Conservation (phyloP, 192 early-diverging fungal species). For the Phycomyces blakesleeanus region DNA sequence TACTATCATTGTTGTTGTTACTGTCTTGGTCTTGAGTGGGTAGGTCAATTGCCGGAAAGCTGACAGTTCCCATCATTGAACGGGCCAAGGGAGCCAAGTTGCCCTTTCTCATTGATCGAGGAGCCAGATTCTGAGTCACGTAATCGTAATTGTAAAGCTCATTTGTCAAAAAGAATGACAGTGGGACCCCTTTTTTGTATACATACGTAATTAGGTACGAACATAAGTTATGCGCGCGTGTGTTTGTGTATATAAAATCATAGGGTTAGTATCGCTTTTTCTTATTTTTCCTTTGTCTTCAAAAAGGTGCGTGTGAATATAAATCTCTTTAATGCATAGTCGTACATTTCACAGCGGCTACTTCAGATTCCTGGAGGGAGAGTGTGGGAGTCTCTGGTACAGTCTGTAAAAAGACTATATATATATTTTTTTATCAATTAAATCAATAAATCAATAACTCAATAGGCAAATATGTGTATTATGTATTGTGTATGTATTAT, state of each 20-base stretch:
- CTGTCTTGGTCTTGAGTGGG: slow-evolving; percentile 10
- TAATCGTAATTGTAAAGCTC: slow-evolving; percentile 3
- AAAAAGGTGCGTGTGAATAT: background rate
- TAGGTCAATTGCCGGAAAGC: slow-evolving; percentile 24
- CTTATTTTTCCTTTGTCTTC: no score
- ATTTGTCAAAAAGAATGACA: slow-evolving; percentile 22
- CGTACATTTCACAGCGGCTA: slow-evolving; percentile 31
- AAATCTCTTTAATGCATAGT: no score
- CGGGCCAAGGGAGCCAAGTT: background rate
- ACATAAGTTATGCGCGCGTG: background rate
- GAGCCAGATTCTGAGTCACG: slow-evolving; percentile 9
- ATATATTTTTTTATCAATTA: no score
- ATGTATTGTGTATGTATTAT: no score
- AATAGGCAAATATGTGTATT: no score
- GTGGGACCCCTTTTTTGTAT: slow-evolving; percentile 23
- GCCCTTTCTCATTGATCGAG: background rate
- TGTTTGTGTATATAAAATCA: no score
- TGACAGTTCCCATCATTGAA: slow-evolving; percentile 19
- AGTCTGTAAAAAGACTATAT: slow-evolving; percentile 32
- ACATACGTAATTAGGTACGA: background rate
- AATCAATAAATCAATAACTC: no score
- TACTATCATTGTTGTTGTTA: no score
- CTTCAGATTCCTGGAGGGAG: slow-evolving; percentile 21
- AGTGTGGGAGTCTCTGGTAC: slow-evolving; percentile 22
- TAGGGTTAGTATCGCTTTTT: no score